Evolutionary conservation across 2,329 filamentous ascomycete genomes (phyloP).

Genomic region (Blastomyces emzantsi): DNA sequence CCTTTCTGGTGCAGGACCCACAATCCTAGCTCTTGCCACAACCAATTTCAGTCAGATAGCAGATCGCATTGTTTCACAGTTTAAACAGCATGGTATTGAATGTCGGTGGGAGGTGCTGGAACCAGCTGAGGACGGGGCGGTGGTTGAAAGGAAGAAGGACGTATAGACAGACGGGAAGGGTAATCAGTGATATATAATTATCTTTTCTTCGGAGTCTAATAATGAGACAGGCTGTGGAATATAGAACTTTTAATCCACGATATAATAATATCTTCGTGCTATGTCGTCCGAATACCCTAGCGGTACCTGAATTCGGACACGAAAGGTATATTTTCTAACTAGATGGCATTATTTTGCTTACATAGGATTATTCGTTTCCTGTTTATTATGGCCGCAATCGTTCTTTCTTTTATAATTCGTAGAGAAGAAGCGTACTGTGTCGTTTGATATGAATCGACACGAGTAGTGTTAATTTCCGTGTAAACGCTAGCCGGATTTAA

Average conservation of each 20-base stretch:
- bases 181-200: not conserved
- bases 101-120: constrained; percentile 85
- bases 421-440: not conserved
- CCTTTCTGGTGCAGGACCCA: constrained; percentile 87
- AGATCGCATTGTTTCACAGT: constrained; percentile 62
- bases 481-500: too few species aligned
- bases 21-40: constrained; percentile 86
- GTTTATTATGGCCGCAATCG: not conserved
- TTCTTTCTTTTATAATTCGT: not conserved
- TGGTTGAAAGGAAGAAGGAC: constrained; percentile 24
- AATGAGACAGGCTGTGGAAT: not conserved
- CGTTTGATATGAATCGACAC: not conserved
- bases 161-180: constrained; percentile 1
- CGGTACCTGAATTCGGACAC: not conserved
- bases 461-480: not conserved
- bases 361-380: not conserved
- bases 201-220: not conserved
- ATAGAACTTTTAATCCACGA: not conserved
- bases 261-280: too few species aligned
- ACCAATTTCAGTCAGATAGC: constrained; percentile 84
- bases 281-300: not conserved
- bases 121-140: constrained; percentile 60
- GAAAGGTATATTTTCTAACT: not conserved
- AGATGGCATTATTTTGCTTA: not conserved
- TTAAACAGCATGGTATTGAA: constrained; percentile 56